phyloP scores from a whole-genome alignment of 2,329 filamentous ascomycete species.

The Talaromyces sp. region DNA sequence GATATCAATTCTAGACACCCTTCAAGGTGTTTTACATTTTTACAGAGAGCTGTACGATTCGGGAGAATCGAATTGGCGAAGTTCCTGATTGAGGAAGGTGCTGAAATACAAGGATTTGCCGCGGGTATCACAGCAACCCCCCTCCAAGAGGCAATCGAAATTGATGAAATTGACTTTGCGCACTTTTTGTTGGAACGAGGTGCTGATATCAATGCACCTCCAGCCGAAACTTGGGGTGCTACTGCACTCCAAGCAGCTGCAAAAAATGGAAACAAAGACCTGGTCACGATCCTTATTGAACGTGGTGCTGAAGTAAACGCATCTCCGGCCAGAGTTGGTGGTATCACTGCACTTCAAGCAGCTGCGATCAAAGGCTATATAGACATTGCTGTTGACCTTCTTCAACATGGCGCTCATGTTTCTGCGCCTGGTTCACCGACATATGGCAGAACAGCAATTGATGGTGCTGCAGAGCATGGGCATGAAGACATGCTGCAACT shows the following conservation, averaged over 20 bases:
- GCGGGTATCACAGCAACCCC: background rate
- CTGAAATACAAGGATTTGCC: background rate
- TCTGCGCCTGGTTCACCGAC: constrained; percentile 14
- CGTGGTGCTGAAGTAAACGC: background rate
- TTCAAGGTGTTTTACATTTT: background rate
- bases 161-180: background rate
- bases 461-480: constrained; percentile 28
- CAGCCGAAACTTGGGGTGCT: background rate
- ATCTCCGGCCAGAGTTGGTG: background rate
- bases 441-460: constrained; percentile 26
- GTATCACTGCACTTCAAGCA: background rate
- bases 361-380: background rate
- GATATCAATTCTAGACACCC: background rate
- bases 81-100: background rate
- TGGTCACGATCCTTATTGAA: background rate
- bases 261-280: background rate
- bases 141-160: background rate
- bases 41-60: background rate
- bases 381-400: constrained; percentile 19
- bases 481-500: constrained; percentile 29
- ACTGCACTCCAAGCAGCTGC: constrained; percentile 11
- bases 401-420: constrained; percentile 21
- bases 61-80: background rate
- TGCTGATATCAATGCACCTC: constrained; percentile 23
- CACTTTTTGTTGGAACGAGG: constrained; percentile 6